Conservation (phyloP, 495 filamentous ascomycete genomes). For the Hypoxylon intermedium region DNA sequence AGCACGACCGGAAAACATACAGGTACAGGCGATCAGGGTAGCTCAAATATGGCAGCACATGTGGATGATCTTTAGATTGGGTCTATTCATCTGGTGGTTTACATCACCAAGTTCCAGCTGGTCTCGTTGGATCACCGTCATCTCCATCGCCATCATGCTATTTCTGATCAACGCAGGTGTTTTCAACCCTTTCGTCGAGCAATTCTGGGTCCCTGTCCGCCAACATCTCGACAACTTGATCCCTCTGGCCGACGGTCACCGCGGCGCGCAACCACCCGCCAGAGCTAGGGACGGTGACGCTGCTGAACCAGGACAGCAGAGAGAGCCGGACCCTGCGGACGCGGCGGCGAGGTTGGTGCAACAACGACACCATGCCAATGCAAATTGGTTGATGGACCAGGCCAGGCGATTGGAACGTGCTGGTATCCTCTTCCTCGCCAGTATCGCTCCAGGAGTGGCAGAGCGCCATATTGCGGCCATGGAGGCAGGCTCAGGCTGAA, state of each 20-base stretch:
- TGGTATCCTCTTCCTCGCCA: constrained; percentile 82
- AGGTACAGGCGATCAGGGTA: constrained; percentile 52
- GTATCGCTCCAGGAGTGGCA: constrained; percentile 82
- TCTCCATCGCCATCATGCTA: constrained; percentile 62
- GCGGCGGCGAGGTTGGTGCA: constrained; percentile 62
- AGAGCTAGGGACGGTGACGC: constrained; percentile 32
- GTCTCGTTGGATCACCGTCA: constrained; percentile 70
- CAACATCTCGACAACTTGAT: constrained; percentile 76
- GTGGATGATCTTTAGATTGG: constrained; percentile 80
- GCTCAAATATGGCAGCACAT: constrained; percentile 65
- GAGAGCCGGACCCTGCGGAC: constrained; percentile 57
- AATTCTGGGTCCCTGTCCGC: constrained; percentile 67
- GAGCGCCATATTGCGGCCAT: constrained; percentile 79
- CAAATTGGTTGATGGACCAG: constrained; percentile 61
- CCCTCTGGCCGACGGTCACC: constrained; percentile 54
- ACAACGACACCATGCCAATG: constrained; percentile 55
- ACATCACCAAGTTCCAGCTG: constrained; percentile 72
- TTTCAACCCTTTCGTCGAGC: constrained; percentile 62
- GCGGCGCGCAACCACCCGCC: constrained; percentile 35
- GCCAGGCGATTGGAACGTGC: constrained; percentile 74
- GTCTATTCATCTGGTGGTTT: constrained; percentile 80
- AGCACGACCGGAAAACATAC: constrained; percentile 50
- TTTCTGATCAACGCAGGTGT: constrained; percentile 72
- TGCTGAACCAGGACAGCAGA: constrained; percentile 10
- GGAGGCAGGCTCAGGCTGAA: constrained; percentile 66